Evolutionary conservation across 768 basidiomycete genomes (phyloP).

Genomic region (Guyanaporus albipodus): DNA sequence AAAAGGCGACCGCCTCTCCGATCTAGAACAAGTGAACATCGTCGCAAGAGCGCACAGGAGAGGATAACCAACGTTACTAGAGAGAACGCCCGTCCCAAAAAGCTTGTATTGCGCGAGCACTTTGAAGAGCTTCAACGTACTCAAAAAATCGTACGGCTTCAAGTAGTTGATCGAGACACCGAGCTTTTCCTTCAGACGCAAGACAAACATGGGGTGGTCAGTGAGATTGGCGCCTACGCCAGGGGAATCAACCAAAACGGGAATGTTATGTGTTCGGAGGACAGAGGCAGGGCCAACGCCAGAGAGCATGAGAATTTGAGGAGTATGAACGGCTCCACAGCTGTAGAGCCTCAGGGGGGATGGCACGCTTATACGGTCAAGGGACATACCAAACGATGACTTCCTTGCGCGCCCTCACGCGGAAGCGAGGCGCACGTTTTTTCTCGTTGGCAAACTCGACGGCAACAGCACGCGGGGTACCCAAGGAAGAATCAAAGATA

Average conservation of each 20-base stretch:
- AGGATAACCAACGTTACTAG: conserved; percentile 44
- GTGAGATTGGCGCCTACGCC: conserved; percentile 71
- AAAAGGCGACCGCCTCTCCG: conserved; percentile 30
- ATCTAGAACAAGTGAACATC: conserved; percentile 14
- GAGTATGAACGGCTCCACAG: conserved; percentile 61
- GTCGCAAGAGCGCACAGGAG: not conserved
- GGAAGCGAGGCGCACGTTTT: conserved; percentile 30
- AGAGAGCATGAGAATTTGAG: conserved; percentile 67
- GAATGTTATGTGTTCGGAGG: conserved; percentile 49
- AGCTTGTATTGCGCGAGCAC: conserved; percentile 42
- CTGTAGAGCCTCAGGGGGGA: conserved; percentile 28
- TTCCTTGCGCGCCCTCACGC: conserved; percentile 51
- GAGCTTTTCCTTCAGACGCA: conserved; percentile 50
- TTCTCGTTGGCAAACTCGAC: conserved; percentile 52
- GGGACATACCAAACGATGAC: conserved; percentile 54
- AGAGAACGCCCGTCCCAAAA: conserved; percentile 45
- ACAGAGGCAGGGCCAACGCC: conserved; percentile 70
- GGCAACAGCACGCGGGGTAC: conserved; percentile 48
- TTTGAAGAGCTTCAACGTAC: conserved; percentile 25
- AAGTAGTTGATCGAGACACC: conserved; percentile 42
- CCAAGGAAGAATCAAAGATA: conserved; percentile 43
- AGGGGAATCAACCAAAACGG: conserved; percentile 57
- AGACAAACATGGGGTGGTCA: conserved; percentile 60
- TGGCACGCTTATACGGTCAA: not conserved
- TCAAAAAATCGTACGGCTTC: conserved; percentile 18